These are phyloP conservation scores for Verticillium klebahnii DNA, from an alignment of 2,329 filamentous ascomycete species.

Conservation along the genomic window DNA sequence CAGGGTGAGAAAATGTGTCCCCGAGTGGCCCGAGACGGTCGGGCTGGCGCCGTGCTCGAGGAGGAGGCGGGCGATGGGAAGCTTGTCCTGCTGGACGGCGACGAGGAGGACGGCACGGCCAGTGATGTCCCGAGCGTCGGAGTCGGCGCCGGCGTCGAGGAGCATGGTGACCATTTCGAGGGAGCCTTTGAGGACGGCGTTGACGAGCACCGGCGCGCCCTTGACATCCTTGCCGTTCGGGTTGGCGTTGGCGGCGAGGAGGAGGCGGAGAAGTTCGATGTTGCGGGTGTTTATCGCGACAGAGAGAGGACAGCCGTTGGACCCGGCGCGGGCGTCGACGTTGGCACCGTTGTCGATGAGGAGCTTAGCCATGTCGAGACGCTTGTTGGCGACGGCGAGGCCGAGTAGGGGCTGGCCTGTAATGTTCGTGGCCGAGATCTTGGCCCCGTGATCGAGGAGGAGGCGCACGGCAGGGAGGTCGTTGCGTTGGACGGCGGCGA, in stretches of 20 bases:
- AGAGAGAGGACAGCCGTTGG: slow-evolving; percentile 8
- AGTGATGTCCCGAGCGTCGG: slow-evolving; percentile 23
- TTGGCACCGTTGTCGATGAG: slow-evolving; percentile 13
- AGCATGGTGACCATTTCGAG: slow-evolving; percentile 23
- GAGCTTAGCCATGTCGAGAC: slow-evolving; percentile 10
- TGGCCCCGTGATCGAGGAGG: slow-evolving; percentile 27
- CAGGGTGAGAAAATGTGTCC: slow-evolving; percentile 6
- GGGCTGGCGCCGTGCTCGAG: slow-evolving; percentile 13
- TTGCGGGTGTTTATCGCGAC: slow-evolving; percentile 20
- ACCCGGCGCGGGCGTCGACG: slow-evolving; percentile 8
- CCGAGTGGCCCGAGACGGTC: background rate
- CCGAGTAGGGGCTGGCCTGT: slow-evolving; percentile 21
- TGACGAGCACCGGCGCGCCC: slow-evolving; percentile 21
- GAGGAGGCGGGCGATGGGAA: slow-evolving; percentile 18
- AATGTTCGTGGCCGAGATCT: slow-evolving; percentile 18
- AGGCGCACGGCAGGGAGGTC: slow-evolving; percentile 14
- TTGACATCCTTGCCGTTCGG: slow-evolving; percentile 18
- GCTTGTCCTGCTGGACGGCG: slow-evolving; percentile 20
- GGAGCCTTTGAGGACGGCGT: slow-evolving; percentile 21
- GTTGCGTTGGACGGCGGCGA: slow-evolving; percentile 20
- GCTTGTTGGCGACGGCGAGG: slow-evolving; percentile 20
- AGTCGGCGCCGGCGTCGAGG: slow-evolving; percentile 25
- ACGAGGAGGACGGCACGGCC: slow-evolving; percentile 26
- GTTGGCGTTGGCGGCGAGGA: slow-evolving; percentile 25
- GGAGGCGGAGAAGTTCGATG: slow-evolving; percentile 17